A percentile compares a stretch with the other conserved stretches of the same genome.
Conservation (phyloP, 257 asterid genomes). For the Solanum corneliomulleri region DNA sequence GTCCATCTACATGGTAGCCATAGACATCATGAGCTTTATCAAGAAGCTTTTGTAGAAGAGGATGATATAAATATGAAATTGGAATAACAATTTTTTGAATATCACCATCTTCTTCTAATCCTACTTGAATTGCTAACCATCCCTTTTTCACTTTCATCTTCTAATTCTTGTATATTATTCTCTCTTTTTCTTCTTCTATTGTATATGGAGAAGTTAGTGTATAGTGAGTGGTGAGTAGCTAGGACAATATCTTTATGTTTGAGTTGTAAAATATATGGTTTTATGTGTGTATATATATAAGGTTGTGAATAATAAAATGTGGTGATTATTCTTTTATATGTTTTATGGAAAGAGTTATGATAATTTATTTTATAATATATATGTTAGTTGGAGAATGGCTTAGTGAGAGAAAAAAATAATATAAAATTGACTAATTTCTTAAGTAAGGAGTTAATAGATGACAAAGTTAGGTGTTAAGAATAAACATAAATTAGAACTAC, state of each 20-base stretch:
- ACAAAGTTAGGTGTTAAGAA: neutral
- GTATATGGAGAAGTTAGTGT: neutral
- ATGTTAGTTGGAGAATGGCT: neutral
- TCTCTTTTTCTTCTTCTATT: too few relatives aligned
- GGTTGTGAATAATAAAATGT: neutral
- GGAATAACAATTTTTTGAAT: conserved; percentile 24
- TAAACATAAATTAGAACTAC: neutral
- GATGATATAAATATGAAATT: conserved; percentile 26
- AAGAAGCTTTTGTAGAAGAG: conserved; percentile 19
- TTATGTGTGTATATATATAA: neutral
- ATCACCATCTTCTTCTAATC: conserved; percentile 19
- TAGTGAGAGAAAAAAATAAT: neutral
- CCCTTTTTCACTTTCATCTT: conserved; percentile 3
- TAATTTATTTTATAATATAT: neutral
- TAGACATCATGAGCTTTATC: conserved; percentile 30
- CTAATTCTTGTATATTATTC: neutral
- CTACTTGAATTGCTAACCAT: conserved; percentile 28
- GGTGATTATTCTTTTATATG: neutral
- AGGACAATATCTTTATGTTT: neutral
- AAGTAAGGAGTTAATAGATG: neutral
- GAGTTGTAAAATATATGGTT: neutral
- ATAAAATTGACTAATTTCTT: neutral
- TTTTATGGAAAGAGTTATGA: neutral
- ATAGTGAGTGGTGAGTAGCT: neutral
- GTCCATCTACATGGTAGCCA: conserved; percentile 30